Percentiles rank a stretch among this genome's conserved stretches.
Evolutionary conservation across 306 rosid genomes (phyloP).

Genomic region (Cercis canadensis): DNA sequence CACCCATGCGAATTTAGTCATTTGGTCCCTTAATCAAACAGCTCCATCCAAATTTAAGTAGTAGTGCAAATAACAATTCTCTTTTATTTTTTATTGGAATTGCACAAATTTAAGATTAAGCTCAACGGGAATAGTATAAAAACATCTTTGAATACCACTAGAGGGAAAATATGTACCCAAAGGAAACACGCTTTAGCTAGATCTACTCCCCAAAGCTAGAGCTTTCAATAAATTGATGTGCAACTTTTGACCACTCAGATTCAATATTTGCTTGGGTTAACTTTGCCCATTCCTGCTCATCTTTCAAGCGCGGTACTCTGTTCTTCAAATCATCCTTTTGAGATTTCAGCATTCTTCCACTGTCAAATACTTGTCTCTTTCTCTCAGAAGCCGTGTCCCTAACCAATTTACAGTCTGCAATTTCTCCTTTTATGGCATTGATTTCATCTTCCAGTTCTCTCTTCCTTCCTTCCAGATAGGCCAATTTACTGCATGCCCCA

Average conservation of each 20-base stretch:
- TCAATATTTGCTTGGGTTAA: slow-evolving; percentile 15
- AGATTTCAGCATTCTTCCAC: slow-evolving; percentile 25
- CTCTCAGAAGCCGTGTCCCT: slow-evolving; percentile 21
- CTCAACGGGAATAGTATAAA: too few species aligned
- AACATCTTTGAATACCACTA: too few species aligned
- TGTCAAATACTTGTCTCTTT: slow-evolving; percentile 18
- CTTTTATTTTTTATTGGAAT: too few species aligned
- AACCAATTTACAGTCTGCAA: neutral
- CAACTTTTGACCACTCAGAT: neutral
- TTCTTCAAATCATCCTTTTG: slow-evolving; percentile 32
- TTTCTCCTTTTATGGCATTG: too few species aligned
- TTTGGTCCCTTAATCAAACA: too few species aligned
- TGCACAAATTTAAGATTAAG: too few species aligned
- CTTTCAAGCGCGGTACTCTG: slow-evolving; percentile 27
- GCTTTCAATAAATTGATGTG: neutral
- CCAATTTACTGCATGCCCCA: slow-evolving; percentile 18
- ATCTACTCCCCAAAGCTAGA: too few species aligned
- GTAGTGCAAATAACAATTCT: too few species aligned
- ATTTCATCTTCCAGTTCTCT: slow-evolving; percentile 18
- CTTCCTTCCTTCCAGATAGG: slow-evolving; percentile 12
- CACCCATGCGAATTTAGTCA: too few species aligned
- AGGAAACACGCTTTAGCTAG: neutral
- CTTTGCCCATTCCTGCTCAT: slow-evolving; percentile 33
- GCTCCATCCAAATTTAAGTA: too few species aligned
- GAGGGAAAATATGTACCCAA: too few species aligned